phyloP scores from a whole-genome alignment of 2,329 filamentous ascomycete species.

The Dactylellina haptotyla region DNA sequence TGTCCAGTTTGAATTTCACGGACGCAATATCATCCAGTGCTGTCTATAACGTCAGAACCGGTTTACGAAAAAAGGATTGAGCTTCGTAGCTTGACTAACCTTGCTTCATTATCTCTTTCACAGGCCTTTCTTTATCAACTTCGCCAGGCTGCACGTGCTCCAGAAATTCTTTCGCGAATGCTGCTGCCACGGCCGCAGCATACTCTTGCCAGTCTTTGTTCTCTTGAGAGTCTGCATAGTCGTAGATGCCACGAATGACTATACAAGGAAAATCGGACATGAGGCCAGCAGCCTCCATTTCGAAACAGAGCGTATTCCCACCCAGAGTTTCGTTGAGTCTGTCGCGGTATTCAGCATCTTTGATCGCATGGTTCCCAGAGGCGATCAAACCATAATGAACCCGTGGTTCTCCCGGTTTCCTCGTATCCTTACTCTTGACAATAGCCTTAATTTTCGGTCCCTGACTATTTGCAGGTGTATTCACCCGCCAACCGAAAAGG shows the following conservation, averaged over 20 bases:
- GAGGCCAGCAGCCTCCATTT: slow-evolving; percentile 59
- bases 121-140: neutral
- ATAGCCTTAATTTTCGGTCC: too few species aligned
- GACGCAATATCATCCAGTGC: neutral
- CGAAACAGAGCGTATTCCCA: slow-evolving; percentile 56
- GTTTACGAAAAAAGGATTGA: neutral
- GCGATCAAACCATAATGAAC: slow-evolving; percentile 32
- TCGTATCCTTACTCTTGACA: too few species aligned
- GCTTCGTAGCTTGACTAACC: neutral
- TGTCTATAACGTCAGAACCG: neutral
- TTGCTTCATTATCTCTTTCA: slow-evolving; percentile 2
- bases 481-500: too few species aligned
- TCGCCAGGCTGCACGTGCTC: neutral
- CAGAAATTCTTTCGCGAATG: slow-evolving; percentile 19
- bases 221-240: slow-evolving; percentile 33
- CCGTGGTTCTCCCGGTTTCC: neutral
- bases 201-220: slow-evolving; percentile 29
- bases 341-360: slow-evolving; percentile 45
- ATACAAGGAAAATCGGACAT: slow-evolving; percentile 54
- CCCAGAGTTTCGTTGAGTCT: slow-evolving; percentile 4
- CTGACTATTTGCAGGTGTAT: too few species aligned
- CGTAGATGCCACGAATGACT: slow-evolving; percentile 34
- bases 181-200: slow-evolving; percentile 23
- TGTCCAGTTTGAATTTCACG: neutral
- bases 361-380: slow-evolving; percentile 43